Evolutionary conservation across 306 rosid species (phyloP).

Genomic region (Cucurbita ficifolia): DNA sequence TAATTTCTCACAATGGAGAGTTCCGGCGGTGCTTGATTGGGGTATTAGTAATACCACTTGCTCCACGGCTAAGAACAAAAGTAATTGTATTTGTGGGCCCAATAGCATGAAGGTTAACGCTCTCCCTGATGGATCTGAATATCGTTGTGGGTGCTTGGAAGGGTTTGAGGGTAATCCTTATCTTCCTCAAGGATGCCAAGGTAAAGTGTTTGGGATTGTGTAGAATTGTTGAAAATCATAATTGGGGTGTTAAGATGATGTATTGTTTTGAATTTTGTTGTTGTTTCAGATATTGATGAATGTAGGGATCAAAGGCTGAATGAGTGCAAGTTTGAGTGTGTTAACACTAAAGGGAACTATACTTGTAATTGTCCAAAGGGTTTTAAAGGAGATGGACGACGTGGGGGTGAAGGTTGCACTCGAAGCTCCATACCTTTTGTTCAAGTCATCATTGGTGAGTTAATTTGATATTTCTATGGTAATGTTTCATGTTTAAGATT

Average conservation of each 20-base stretch:
- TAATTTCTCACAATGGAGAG: neutral
- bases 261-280: neutral
- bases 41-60: slow-evolving; percentile 10
- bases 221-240: neutral
- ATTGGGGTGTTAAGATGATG: neutral
- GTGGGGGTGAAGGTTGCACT: neutral
- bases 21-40: slow-evolving; percentile 30
- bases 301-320: neutral
- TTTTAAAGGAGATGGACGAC: slow-evolving; percentile 7
- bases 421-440: neutral
- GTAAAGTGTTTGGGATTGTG: neutral
- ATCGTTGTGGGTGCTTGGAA: slow-evolving; percentile 18
- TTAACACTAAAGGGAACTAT: neutral
- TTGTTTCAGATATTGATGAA: slow-evolving; percentile 3
- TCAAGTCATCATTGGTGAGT: neutral
- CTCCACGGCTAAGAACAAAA: neutral
- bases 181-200: slow-evolving; percentile 21
- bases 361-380: neutral
- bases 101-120: neutral
- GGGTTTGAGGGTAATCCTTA: slow-evolving; percentile 37
- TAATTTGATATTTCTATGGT: neutral
- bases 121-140: neutral
- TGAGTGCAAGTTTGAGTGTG: neutral
- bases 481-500: too few species aligned
- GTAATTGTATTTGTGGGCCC: slow-evolving; percentile 3